Conservation (phyloP, 192 early-diverging fungal species). For the Thamnidium elegans region DNA sequence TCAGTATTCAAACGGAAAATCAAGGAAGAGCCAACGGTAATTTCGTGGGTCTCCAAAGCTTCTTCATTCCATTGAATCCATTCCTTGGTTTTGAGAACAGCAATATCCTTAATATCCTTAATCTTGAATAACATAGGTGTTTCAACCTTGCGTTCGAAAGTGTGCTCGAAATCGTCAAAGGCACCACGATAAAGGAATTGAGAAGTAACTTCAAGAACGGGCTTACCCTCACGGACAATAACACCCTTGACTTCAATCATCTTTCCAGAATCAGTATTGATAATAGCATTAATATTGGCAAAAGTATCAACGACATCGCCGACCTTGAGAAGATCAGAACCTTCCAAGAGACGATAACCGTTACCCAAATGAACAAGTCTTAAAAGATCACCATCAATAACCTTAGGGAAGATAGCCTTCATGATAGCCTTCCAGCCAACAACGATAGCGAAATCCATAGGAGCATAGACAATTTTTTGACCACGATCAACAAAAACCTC, state of each 20-base stretch:
- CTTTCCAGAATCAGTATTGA: slow-evolving; percentile 90
- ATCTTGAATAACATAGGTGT: slow-evolving; percentile 74
- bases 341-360: slow-evolving; percentile 83
- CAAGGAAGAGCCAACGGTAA: slow-evolving; percentile 62
- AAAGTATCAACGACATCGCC: slow-evolving; percentile 84
- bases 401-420: slow-evolving; percentile 88
- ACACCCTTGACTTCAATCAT: slow-evolving; percentile 85
- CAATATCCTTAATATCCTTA: slow-evolving; percentile 77
- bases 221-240: slow-evolving; percentile 67
- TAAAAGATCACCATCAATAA: slow-evolving; percentile 91
- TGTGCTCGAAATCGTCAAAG: slow-evolving; percentile 85
- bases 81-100: slow-evolving; percentile 84
- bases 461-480: slow-evolving; percentile 67
- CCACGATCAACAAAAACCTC: slow-evolving; percentile 67
- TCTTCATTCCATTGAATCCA: slow-evolving; percentile 77
- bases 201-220: slow-evolving; percentile 82
- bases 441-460: slow-evolving; percentile 95
- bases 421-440: slow-evolving; percentile 89
- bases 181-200: slow-evolving; percentile 92
- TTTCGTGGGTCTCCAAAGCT: slow-evolving; percentile 51
- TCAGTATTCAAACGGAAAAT: slow-evolving; percentile 78
- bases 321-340: slow-evolving; percentile 65
- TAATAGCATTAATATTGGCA: slow-evolving; percentile 81
- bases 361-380: slow-evolving; percentile 92
- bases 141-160: slow-evolving; percentile 82